Evolutionary conservation across 129 eudicot genomes (phyloP).

Genomic region (Centella asiatica): DNA sequence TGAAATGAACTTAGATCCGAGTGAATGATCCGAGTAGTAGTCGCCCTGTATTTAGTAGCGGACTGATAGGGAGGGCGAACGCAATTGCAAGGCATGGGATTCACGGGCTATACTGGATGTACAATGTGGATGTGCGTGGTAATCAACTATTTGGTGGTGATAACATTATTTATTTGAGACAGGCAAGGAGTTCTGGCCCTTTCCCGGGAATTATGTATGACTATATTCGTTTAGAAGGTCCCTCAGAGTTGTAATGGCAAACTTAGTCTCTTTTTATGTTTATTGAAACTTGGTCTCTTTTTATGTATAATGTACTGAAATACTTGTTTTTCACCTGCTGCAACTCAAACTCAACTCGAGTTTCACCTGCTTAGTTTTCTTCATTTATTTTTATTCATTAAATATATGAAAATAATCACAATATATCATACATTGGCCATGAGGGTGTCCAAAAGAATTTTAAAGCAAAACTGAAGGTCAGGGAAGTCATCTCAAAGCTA

Average conservation of each 20-base stretch:
- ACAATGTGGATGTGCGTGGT: slow-evolving; percentile 32
- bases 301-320: too few relatives aligned
- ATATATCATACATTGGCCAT: too few relatives aligned
- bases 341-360: too few relatives aligned
- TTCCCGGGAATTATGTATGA: slow-evolving; percentile 67
- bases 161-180: slow-evolving; percentile 53
- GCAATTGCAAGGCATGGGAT: slow-evolving; percentile 79
- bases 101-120: slow-evolving; percentile 74
- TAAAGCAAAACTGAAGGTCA: too few relatives aligned
- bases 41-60: slow-evolving; percentile 36
- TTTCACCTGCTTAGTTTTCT: too few relatives aligned
- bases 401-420: too few relatives aligned
- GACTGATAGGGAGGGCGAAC: slow-evolving; percentile 54
- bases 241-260: slow-evolving; percentile 2
- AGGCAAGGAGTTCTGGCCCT: slow-evolving; percentile 26
- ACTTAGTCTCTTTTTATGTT: too few relatives aligned
- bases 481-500: too few relatives aligned
- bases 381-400: too few relatives aligned
- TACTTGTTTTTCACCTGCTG: too few relatives aligned
- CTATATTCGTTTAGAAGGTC: slow-evolving; percentile 62
- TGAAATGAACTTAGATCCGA: slow-evolving; percentile 46
- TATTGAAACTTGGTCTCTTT: too few relatives aligned
- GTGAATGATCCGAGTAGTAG: slow-evolving; percentile 26
- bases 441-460: too few relatives aligned
- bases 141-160: slow-evolving; percentile 10